Conservation (phyloP, 1,284 basidiomycete species). For the Microstroma glucosiphilum region DNA sequence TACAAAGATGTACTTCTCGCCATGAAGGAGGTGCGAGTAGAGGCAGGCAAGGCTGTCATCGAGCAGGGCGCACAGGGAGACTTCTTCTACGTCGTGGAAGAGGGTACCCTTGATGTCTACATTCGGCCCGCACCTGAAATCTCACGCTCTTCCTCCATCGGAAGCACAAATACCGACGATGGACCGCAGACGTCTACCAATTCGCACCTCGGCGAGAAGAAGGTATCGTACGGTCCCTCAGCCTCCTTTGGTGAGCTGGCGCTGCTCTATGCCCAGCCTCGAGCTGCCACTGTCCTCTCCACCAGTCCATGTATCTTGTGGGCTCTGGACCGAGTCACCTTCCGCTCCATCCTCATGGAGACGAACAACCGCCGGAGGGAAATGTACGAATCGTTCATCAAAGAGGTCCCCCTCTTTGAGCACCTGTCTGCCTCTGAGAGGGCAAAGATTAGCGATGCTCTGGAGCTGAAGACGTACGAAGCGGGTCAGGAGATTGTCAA, state of each 20-base stretch:
- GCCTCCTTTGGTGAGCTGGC: slow-evolving; percentile 93
- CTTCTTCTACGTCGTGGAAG: slow-evolving; percentile 95
- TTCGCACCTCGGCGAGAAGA: slow-evolving; percentile 25
- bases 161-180: slow-evolving; percentile 27
- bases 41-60: slow-evolving; percentile 75
- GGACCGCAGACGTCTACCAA: slow-evolving; percentile 12
- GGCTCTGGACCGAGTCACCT: slow-evolving; percentile 93
- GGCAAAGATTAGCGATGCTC: slow-evolving; percentile 92
- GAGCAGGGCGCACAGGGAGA: slow-evolving; percentile 94
- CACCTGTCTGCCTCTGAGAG: slow-evolving; percentile 76
- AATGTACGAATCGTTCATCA: slow-evolving; percentile 92
- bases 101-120: slow-evolving; percentile 78
- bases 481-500: slow-evolving; percentile 79
- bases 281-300: slow-evolving; percentile 86
- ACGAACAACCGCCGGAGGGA: slow-evolving; percentile 63
- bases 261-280: slow-evolving; percentile 93
- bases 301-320: slow-evolving; percentile 76
- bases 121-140: slow-evolving; percentile 56
- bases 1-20: slow-evolving; percentile 84
- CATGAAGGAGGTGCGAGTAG: slow-evolving; percentile 81
- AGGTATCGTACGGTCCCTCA: slow-evolving; percentile 72
- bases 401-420: slow-evolving; percentile 80
- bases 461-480: slow-evolving; percentile 73
- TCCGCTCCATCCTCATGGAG: slow-evolving; percentile 80
- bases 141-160: slow-evolving; percentile 55